Conservation (phyloP, 176 grass and related monocot species). For the Hsuehochloa calcarea region DNA sequence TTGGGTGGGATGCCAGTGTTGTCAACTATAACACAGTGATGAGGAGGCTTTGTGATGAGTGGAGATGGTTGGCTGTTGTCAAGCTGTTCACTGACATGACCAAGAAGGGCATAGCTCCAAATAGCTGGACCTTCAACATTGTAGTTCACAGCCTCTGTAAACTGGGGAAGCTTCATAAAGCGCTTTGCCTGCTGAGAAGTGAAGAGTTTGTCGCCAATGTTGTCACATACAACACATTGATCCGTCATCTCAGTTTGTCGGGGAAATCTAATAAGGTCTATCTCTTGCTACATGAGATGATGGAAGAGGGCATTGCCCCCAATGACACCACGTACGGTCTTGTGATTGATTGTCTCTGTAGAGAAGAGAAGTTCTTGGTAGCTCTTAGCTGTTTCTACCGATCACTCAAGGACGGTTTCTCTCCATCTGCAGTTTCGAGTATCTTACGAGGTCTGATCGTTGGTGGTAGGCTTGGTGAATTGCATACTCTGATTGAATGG, state of each 20-base stretch:
- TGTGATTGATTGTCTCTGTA: constrained; percentile 67
- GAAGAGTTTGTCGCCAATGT: constrained; percentile 58
- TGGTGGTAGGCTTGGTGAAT: constrained; percentile 53
- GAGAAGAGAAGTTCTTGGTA: constrained; percentile 48
- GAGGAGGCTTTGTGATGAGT: constrained; percentile 63
- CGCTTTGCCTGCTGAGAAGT: constrained; percentile 45
- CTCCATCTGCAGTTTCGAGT: constrained; percentile 33
- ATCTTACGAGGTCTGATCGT: constrained; percentile 56
- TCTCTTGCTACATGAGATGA: constrained; percentile 57
- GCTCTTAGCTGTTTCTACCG: constrained; percentile 59
- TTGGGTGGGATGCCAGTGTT: constrained; percentile 61
- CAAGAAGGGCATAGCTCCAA: constrained; percentile 71
- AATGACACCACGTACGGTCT: constrained; percentile 56
- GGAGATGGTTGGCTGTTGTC: constrained; percentile 55
- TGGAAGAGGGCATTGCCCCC: constrained; percentile 45
- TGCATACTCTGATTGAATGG: constrained; percentile 51
- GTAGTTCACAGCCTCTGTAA: constrained; percentile 72
- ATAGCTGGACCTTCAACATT: constrained; percentile 86
- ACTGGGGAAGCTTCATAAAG: constrained; percentile 45
- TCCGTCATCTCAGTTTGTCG: constrained; percentile 48
- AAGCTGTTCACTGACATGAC: constrained; percentile 77
- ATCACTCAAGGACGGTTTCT: constrained; percentile 54
- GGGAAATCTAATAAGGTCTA: constrained; percentile 49
- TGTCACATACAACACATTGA: constrained; percentile 71
- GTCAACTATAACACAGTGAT: constrained; percentile 96